Conservation (phyloP, 805 yeast species). For the Blastobotrys mokoenaii region DNA sequence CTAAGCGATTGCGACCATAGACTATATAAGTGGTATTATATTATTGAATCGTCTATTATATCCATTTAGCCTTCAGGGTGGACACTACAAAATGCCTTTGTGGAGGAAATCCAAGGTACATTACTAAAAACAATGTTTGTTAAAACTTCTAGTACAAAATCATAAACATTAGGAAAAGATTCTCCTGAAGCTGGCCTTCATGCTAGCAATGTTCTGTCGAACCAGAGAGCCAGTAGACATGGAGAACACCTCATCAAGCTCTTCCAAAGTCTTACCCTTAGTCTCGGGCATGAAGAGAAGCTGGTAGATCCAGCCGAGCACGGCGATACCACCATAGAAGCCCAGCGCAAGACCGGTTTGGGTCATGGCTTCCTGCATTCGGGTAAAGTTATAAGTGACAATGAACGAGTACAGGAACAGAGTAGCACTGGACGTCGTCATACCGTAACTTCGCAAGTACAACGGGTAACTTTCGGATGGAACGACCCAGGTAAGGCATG, state of each 20-base stretch:
- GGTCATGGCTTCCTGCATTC: slow-evolving; percentile 49
- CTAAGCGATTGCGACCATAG: slow-evolving; percentile 78
- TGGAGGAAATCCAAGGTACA: too few species aligned
- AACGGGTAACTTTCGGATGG: slow-evolving; percentile 59
- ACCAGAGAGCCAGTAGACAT: slow-evolving; percentile 36
- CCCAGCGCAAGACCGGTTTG: slow-evolving; percentile 56
- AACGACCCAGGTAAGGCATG: slow-evolving; percentile 60
- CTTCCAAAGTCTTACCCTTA: slow-evolving; percentile 60
- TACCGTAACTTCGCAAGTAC: slow-evolving; percentile 52
- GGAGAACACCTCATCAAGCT: slow-evolving; percentile 51
- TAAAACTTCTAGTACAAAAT: too few species aligned
- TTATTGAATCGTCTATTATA: not conserved
- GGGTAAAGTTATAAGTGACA: slow-evolving; percentile 54
- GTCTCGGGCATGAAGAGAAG: slow-evolving; percentile 59
- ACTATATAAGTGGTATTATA: not conserved
- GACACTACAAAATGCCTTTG: too few species aligned
- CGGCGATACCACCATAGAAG: slow-evolving; percentile 61
- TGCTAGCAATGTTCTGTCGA: slow-evolving; percentile 23
- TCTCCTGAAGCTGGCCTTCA: slow-evolving; percentile 7
- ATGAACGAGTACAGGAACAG: slow-evolving; percentile 56
- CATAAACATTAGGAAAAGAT: too few species aligned
- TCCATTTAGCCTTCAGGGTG: too few species aligned
- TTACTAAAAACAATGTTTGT: too few species aligned
- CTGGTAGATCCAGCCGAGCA: slow-evolving; percentile 37
- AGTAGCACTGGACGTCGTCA: slow-evolving; percentile 51